phyloP scores from a whole-genome alignment of 345 rosid genomes.

The Salix caprea region DNA sequence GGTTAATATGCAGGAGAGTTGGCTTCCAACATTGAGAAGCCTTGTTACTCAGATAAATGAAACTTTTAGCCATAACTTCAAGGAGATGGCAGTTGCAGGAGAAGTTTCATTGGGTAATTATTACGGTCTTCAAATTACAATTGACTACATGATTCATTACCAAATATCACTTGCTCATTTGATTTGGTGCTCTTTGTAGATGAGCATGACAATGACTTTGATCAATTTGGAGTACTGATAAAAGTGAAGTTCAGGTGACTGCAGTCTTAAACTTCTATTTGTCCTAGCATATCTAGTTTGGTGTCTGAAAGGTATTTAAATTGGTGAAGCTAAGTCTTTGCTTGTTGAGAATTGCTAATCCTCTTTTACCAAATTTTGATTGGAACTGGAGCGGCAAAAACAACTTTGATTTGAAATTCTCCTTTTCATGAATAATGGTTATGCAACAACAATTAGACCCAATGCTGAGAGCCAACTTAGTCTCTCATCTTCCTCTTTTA shows the following conservation, averaged over 20 bases:
- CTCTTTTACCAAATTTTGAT: neutral
- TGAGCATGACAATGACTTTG: conserved; percentile 78
- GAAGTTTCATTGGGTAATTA: conserved; percentile 69
- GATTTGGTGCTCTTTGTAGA: conserved; percentile 40
- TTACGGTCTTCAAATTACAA: neutral
- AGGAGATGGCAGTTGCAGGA: conserved; percentile 97
- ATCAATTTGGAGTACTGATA: conserved; percentile 77
- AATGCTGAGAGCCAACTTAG: too few relatives aligned
- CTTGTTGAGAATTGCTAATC: neutral
- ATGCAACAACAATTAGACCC: too few relatives aligned
- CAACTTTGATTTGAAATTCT: too few relatives aligned
- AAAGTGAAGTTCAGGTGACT: conserved; percentile 86
- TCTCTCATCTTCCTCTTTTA: neutral
- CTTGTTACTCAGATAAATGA: conserved; percentile 77
- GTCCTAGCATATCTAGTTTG: neutral
- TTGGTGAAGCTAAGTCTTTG: neutral
- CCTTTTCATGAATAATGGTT: too few relatives aligned
- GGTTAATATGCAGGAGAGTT: conserved; percentile 47
- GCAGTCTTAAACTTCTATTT: conserved; percentile 3
- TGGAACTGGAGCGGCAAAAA: neutral
- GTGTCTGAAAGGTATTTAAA: neutral
- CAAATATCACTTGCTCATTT: conserved; percentile 11
- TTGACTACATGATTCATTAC: neutral
- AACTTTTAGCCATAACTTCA: conserved; percentile 83
- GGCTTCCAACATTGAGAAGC: conserved; percentile 87